Evolutionary conservation across 2,329 filamentous ascomycete genomes (phyloP), one percentile per base, ranked within the genome.

Genomic region (Fusarium pseudograminearum): DNA sequence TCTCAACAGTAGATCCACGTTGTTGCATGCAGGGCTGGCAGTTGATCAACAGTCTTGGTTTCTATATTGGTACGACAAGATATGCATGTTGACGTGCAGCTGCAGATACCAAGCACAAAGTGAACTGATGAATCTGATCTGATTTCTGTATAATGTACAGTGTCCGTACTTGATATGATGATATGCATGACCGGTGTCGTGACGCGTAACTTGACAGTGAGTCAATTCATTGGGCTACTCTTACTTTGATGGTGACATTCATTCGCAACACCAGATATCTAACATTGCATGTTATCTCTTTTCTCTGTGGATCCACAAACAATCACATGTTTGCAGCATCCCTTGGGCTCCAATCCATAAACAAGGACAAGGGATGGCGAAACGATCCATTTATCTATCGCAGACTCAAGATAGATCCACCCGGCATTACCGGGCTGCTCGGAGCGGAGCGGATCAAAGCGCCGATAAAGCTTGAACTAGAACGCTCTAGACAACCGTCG

Each of bases 71-170:
- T 57, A 28, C 40, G 53, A 59, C 22, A 20, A 34, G 42, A 33
- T 47, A 56, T 70, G 68, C 67, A 24, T 52, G 41, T 53, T 70
- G 67, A 70, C 63, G 67, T 71, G 48, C 67, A 65, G 65, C 45
- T 44, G 56, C 60, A 47, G 64, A 65, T 58, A 44, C 51, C 24
- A 51, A 40, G 33, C 22, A 41, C 14, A 26, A 41, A 52, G 24
- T 36, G 48, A 28, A 40, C 24, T 54, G 57, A 47, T 11, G 24
- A 34, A 48, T 24, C 30, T 26, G 30, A 41, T 47, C 28, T 33
- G 40, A 48, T 56, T 28, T 28, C 26, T 28, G 26, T 28, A 9
- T 9, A 28, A 34, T 51, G 51, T 36, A 31, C 28, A 40, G 10
- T 16, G 12, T 7, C 11, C 8, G 24, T 42, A 53, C 36, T 28